Evolutionary conservation across 164 flowering plant species (phyloP).

Genomic region (Vitis rupestris): DNA sequence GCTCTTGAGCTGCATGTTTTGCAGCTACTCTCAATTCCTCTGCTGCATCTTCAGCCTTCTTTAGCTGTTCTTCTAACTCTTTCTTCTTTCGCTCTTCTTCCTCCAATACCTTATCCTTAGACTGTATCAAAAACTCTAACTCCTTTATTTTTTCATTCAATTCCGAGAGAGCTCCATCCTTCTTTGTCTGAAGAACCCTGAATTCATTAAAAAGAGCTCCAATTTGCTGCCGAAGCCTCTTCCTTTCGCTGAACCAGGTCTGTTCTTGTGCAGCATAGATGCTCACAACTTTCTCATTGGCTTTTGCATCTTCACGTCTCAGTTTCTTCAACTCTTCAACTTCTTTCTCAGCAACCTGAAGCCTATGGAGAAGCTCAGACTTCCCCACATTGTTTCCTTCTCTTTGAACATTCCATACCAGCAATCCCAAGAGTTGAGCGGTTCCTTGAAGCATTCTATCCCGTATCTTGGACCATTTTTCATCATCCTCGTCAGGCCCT

Average conservation of each 20-base stretch:
- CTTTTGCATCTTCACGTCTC: slow-evolving; percentile 85
- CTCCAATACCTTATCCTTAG: slow-evolving; percentile 53
- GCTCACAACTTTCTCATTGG: slow-evolving; percentile 87
- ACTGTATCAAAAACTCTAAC: slow-evolving; percentile 41
- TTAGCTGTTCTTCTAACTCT: slow-evolving; percentile 58
- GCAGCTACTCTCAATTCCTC: slow-evolving; percentile 58
- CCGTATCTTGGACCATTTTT: slow-evolving; percentile 36
- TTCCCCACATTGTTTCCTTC: slow-evolving; percentile 29
- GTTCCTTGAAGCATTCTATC: slow-evolving; percentile 73
- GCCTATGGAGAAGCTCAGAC: slow-evolving; percentile 43
- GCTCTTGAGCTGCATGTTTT: slow-evolving; percentile 54
- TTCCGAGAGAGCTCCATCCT: slow-evolving; percentile 43
- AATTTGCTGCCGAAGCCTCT: slow-evolving; percentile 61
- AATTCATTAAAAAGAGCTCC: slow-evolving; percentile 58
- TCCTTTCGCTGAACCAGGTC: slow-evolving; percentile 73
- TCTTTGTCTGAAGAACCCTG: slow-evolving; percentile 41
- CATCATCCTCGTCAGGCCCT: slow-evolving; percentile 29
- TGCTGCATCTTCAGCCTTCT: slow-evolving; percentile 29
- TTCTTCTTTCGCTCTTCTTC: slow-evolving; percentile 47
- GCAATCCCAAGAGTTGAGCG: slow-evolving; percentile 72
- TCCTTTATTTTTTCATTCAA: slow-evolving; percentile 50
- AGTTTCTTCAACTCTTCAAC: slow-evolving; percentile 57
- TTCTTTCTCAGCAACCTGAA: slow-evolving; percentile 55
- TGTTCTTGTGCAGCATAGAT: slow-evolving; percentile 86
- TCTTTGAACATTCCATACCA: slow-evolving; percentile 65